Evolutionary conservation across 441 rosid species (phyloP), one percentile per base, ranked within the genome.

Genomic region (Isatis lusitanica): DNA sequence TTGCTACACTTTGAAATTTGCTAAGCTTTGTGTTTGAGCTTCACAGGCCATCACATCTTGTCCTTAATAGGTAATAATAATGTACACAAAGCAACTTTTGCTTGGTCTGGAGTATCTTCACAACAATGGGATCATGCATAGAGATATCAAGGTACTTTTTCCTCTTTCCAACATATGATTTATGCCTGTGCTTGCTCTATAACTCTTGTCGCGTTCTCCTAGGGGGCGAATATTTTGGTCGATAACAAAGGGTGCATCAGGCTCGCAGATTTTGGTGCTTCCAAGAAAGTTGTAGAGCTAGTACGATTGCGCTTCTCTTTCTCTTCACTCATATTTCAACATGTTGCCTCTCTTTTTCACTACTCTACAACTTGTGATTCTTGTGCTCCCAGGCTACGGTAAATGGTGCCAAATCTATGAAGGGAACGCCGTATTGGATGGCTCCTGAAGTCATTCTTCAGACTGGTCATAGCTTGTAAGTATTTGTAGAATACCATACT

Each of bases 361-460:
- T 43, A 24, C 38, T 56, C 47, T 55, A 15, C 17, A 51, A 36
- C 4, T 56, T 35, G 40, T 73, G 28, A 70, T 21, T 55, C 48
- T 78, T 80, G 1, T 78, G 44, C 56, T 71, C 75, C 31, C 76
- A 90, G 95, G 95, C 92, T 71, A 90, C 95, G 43, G 82, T 90
- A 48, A 85, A 80, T 77, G 92, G 90, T 73, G 92, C 95, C 51
- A 90, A 87, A 79, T 90, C 95, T 65, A 90, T 90, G 92, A 90
- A 90, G 76, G 95, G 95, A 28, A 90, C 95, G 15, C 87, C 92
- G 0, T 86, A 86, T 76, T 90, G 95, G 95, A 90, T 90, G 95
- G 95, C 92, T 84, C 95, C 95, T 76, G 95, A 90, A 82, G 95
- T 90, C 64, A 87, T 90, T 80, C 91, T 87, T 21, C 92, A 87